These are phyloP conservation scores for Fusarium tanahbumbuense DNA, from an alignment of 2,329 filamentous ascomycete species.

Conservation along the genomic window DNA sequence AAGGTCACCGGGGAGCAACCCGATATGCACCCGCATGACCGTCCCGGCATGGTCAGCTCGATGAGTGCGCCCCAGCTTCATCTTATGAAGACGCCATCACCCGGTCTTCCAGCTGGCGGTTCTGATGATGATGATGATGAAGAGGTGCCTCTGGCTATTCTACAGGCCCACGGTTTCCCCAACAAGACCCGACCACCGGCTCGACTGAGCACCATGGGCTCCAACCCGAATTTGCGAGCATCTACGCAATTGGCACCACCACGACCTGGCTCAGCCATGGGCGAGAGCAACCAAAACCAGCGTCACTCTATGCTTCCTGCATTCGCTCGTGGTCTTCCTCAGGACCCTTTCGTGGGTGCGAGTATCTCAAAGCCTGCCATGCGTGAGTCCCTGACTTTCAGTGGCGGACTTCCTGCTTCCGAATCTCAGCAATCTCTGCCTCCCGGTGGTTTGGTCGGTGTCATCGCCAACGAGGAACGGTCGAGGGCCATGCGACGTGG, in stretches of 20 bases:
- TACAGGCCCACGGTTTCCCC: slow-evolving; percentile 90
- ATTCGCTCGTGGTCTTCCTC: slow-evolving; percentile 84
- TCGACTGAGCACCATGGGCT: slow-evolving; percentile 71
- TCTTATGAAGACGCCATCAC: slow-evolving; percentile 52
- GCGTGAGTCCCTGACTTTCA: slow-evolving; percentile 79
- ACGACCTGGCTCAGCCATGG: slow-evolving; percentile 67
- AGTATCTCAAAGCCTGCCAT: slow-evolving; percentile 77
- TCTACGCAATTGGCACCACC: slow-evolving; percentile 57
- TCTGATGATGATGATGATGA: slow-evolving; percentile 91
- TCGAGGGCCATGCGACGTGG: slow-evolving; percentile 81
- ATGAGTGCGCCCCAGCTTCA: slow-evolving; percentile 72
- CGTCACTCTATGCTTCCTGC: slow-evolving; percentile 71
- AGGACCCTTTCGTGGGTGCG: slow-evolving; percentile 86
- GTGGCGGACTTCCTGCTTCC: slow-evolving; percentile 62
- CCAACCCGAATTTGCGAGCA: slow-evolving; percentile 77
- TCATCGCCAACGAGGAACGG: slow-evolving; percentile 87
- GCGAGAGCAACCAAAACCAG: slow-evolving; percentile 55
- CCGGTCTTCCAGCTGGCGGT: slow-evolving; percentile 57
- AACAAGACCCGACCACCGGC: slow-evolving; percentile 80
- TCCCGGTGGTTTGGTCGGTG: slow-evolving; percentile 84
- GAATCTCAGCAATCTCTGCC: slow-evolving; percentile 59
- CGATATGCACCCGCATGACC: slow-evolving; percentile 54
- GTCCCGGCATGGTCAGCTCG: slow-evolving; percentile 67
- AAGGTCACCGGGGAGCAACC: slow-evolving; percentile 83
- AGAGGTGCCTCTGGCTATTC: slow-evolving; percentile 85